Evolutionary conservation across 1,139 yeast species (phyloP).

Genomic region (Kodamaea anthophila): DNA sequence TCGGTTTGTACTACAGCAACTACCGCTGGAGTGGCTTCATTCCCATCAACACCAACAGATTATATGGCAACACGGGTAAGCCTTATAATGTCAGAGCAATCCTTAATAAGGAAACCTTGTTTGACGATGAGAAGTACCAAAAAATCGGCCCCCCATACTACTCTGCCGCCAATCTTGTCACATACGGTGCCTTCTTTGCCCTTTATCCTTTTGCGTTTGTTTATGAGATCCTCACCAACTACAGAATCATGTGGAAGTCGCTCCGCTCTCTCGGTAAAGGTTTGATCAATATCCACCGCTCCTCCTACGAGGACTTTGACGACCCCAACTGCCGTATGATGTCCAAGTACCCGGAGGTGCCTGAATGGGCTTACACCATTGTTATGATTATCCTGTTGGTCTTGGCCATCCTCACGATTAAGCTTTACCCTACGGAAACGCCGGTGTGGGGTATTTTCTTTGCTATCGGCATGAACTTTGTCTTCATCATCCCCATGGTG

Average conservation of each 20-base stretch:
- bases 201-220: conserved; percentile 13
- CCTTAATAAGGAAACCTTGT: conserved; percentile 8
- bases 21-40: conserved; percentile 12
- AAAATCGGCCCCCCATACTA: conserved; percentile 36
- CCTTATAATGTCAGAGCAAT: conserved; percentile 10
- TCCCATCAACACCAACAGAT: conserved; percentile 11
- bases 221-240: conserved; percentile 8
- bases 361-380: conserved; percentile 11
- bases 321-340: conserved; percentile 13
- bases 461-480: conserved; percentile 16
- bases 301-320: conserved; percentile 11
- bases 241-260: conserved; percentile 8
- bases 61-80: conserved; percentile 13
- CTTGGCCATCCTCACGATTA: conserved; percentile 12
- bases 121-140: conserved; percentile 12
- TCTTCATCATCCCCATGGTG: conserved; percentile 15
- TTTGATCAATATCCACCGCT: conserved; percentile 6
- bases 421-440: conserved; percentile 15
- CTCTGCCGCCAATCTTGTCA: conserved; percentile 23
- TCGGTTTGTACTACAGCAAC: conserved; percentile 13
- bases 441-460: conserved; percentile 19
- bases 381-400: conserved; percentile 11
- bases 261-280: conserved; percentile 5
- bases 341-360: conserved; percentile 13
- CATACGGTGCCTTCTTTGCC: conserved; percentile 12